A percentile compares a stretch with the other conserved stretches of the same genome.
Evolutionary conservation across 169 alveolate species (phyloP).

Genomic region (Besnoitia besnoiti): DNA sequence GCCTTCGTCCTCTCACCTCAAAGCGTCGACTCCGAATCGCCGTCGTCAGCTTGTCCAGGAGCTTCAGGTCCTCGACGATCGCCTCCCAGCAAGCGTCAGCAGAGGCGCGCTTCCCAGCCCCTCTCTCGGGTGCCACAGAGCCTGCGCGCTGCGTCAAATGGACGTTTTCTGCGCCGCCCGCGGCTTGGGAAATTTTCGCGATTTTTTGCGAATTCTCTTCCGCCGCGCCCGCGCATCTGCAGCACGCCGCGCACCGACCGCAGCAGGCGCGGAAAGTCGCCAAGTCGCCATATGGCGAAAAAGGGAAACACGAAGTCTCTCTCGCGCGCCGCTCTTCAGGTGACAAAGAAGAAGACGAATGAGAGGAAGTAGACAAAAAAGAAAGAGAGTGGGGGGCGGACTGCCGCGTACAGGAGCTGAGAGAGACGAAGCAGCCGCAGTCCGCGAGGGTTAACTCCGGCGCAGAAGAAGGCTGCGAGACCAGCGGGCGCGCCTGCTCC

Average conservation of each 20-base stretch:
- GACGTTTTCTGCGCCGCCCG: not conserved
- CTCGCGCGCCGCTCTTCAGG: not conserved
- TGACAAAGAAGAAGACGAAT: not conserved
- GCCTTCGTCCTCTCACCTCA: not conserved
- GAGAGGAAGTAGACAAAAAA: not conserved
- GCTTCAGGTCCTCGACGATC: not conserved
- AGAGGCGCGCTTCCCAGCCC: too few relatives aligned
- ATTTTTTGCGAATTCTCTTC: not conserved
- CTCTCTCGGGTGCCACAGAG: too few relatives aligned
- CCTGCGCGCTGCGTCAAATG: too few relatives aligned
- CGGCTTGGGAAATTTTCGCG: not conserved
- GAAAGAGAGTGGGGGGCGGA: not conserved
- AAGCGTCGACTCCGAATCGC: not conserved
- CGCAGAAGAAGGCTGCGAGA: not conserved
- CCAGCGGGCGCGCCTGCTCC: not conserved
- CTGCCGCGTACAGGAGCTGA: not conserved
- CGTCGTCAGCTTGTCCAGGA: not conserved
- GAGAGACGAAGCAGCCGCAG: conserved; percentile 16
- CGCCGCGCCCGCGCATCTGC: not conserved
- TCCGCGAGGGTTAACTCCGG: not conserved
- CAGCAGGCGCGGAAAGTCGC: not conserved
- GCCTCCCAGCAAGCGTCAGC: not conserved
- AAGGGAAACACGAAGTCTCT: not conserved
- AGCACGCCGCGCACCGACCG: not conserved
- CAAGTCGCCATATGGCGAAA: not conserved